Evolutionary conservation across 2,329 filamentous ascomycete species (phyloP).

Genomic region (Penicillium sp.): DNA sequence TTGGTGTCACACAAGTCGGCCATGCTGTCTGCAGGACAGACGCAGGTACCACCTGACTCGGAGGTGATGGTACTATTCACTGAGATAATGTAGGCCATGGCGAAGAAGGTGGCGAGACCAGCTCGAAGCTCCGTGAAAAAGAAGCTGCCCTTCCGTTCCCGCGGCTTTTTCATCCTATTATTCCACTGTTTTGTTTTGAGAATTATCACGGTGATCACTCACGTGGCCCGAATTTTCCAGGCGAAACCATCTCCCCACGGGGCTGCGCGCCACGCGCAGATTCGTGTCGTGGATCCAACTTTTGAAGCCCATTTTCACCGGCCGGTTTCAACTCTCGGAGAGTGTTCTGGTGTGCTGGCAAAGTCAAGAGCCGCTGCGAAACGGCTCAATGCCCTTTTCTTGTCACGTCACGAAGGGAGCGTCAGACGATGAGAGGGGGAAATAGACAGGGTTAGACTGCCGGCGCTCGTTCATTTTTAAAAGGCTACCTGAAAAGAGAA

Average conservation of each 20-base stretch:
- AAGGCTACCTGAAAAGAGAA: not conserved
- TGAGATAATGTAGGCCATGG: constrained; percentile 74
- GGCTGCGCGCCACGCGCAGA: constrained; percentile 53
- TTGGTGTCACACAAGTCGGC: constrained; percentile 45
- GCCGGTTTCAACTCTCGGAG: not conserved
- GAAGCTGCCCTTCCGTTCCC: constrained; percentile 65
- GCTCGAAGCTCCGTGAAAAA: constrained; percentile 83
- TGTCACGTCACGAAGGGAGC: not conserved
- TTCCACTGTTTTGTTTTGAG: not conserved
- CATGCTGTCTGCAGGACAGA: constrained; percentile 53
- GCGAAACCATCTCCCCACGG: constrained; percentile 67
- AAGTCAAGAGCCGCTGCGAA: constrained; percentile 3
- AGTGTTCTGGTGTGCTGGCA: constrained; percentile 1
- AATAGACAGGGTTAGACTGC: not conserved
- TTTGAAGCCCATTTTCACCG: constrained; percentile 11
- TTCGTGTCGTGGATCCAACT: constrained; percentile 25
- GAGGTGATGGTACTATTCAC: constrained; percentile 65
- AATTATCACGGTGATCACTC: constrained; percentile 36
- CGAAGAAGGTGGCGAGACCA: constrained; percentile 71
- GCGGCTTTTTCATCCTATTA: constrained; percentile 43
- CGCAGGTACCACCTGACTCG: constrained; percentile 67
- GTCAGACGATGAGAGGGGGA: not conserved
- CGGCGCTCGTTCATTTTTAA: too few species aligned
- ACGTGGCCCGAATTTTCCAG: constrained; percentile 79
- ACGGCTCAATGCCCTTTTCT: constrained; percentile 10